phyloP scores from a whole-genome alignment of 306 rosid species.

The Spatholobus suberectus region DNA sequence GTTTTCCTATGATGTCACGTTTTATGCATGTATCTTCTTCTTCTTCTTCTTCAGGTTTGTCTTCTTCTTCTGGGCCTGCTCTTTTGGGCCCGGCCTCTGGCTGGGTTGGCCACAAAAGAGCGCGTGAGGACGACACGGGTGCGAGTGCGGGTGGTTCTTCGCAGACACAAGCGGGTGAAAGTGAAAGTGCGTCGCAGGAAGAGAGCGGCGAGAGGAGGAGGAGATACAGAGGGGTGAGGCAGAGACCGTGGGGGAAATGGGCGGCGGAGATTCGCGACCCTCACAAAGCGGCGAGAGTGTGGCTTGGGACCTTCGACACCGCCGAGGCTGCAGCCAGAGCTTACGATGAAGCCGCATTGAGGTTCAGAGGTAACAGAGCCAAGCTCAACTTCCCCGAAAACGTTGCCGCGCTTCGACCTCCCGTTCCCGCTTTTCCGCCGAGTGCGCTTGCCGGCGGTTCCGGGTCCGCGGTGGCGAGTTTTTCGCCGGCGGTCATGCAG shows the following conservation, averaged over 20 bases:
- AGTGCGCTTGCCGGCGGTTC: not conserved
- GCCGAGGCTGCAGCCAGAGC: constrained; percentile 98
- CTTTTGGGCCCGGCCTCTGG: constrained; percentile 35
- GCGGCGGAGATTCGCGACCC: constrained; percentile 98
- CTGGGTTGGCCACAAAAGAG: constrained; percentile 70
- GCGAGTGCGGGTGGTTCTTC: not conserved
- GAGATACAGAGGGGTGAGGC: constrained; percentile 92
- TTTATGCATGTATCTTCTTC: constrained; percentile 46
- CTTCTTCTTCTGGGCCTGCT: constrained; percentile 41
- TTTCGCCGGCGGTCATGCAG: not conserved
- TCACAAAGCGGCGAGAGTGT: constrained; percentile 93
- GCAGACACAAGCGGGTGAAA: constrained; percentile 33
- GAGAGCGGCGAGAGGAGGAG: constrained; percentile 70
- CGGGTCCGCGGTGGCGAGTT: not conserved
- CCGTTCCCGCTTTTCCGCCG: constrained; percentile 24
- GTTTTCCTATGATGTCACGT: constrained; percentile 45
- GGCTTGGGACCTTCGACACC: constrained; percentile 97
- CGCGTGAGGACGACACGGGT: constrained; percentile 56
- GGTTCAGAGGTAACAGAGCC: constrained; percentile 93
- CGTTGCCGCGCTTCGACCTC: constrained; percentile 45
- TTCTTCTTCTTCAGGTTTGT: constrained; percentile 39
- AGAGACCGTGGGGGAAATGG: constrained; percentile 99
- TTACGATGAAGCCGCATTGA: constrained; percentile 91
- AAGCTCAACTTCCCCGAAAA: constrained; percentile 94
- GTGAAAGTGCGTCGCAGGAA: constrained; percentile 39